These are phyloP conservation scores for Alternaria sp. DNA, from an alignment of 2,329 filamentous ascomycete species.

Conservation along the genomic window DNA sequence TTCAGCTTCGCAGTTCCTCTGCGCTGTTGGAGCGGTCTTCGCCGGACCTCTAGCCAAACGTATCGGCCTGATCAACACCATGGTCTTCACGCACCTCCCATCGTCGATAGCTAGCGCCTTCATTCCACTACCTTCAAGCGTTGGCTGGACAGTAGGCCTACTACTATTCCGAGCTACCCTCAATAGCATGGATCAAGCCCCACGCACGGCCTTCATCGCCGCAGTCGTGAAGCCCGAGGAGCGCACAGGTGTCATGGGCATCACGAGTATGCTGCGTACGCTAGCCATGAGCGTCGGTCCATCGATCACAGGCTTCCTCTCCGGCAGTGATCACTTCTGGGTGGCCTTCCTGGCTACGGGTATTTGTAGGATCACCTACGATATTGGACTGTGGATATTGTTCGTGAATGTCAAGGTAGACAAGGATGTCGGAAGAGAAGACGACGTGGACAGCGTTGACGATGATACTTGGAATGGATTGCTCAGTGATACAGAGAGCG, in stretches of 20 bases:
- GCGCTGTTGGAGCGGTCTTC: slow-evolving; percentile 63
- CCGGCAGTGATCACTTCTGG: slow-evolving; percentile 48
- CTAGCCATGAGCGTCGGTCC: slow-evolving; percentile 62
- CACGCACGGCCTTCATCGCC: slow-evolving; percentile 71
- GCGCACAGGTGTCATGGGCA: slow-evolving; percentile 74
- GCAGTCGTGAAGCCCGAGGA: slow-evolving; percentile 71
- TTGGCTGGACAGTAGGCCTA: slow-evolving; percentile 63
- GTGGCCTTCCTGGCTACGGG: slow-evolving; percentile 51
- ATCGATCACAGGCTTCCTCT: slow-evolving; percentile 49
- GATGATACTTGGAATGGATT: slow-evolving; percentile 44
- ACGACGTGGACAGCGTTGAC: slow-evolving; percentile 35
- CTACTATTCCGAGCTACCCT: slow-evolving; percentile 68
- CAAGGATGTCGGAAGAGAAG: slow-evolving; percentile 26
- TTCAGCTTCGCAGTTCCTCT: slow-evolving; percentile 58
- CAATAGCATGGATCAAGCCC: slow-evolving; percentile 75
- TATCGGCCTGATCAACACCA: slow-evolving; percentile 69
- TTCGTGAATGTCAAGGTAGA: slow-evolving; percentile 50
- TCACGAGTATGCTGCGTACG: slow-evolving; percentile 68
- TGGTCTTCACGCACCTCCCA: slow-evolving; percentile 61
- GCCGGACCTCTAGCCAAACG: slow-evolving; percentile 65
- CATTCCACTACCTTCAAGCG: slow-evolving; percentile 64
- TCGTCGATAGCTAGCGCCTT: slow-evolving; percentile 65
- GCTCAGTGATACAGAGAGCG: slow-evolving; percentile 42
- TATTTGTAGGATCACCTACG: slow-evolving; percentile 48
- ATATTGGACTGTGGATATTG: slow-evolving; percentile 50